Conservation (phyloP, 768 basidiomycete species). For the Lyophyllum decastes region DNA sequence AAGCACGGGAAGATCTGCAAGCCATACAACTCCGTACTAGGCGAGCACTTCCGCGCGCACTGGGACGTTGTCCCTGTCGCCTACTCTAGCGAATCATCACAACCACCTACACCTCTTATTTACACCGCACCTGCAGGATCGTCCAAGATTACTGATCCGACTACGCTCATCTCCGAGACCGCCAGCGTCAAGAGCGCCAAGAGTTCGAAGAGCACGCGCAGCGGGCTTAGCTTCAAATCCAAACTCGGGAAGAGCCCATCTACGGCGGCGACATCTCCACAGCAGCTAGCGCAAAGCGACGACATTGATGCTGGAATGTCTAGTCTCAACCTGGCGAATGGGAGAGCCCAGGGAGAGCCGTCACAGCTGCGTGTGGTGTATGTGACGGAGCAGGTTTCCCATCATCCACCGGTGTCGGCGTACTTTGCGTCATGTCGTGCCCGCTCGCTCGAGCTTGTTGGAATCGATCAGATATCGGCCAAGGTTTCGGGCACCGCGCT, state of each 20-base stretch:
- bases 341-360: constrained; percentile 5
- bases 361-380: constrained; percentile 61
- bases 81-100: constrained; percentile 48
- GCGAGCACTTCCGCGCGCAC: constrained; percentile 87
- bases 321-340: constrained; percentile 54
- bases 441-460: constrained; percentile 68
- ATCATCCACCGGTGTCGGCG: constrained; percentile 94
- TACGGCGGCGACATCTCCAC: constrained; percentile 57
- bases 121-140: constrained; percentile 33
- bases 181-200: constrained; percentile 59
- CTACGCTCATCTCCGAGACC: constrained; percentile 42
- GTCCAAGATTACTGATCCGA: constrained; percentile 19
- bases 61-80: constrained; percentile 76
- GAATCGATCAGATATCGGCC: constrained; percentile 92
- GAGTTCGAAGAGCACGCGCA: constrained; percentile 62
- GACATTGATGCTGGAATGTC: constrained; percentile 59
- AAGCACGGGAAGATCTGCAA: constrained; percentile 93
- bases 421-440: constrained; percentile 79
- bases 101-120: constrained; percentile 46
- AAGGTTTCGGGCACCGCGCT: constrained; percentile 88
- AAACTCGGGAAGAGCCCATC: constrained; percentile 53
- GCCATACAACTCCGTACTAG: constrained; percentile 86
- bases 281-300: constrained; percentile 38
- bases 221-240: constrained; percentile 56
- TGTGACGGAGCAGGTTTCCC: constrained; percentile 93